These are phyloP conservation scores for Elongisporangium prolatum DNA, from an alignment of 352 stramenopile genomes.

Conservation along the genomic window DNA sequence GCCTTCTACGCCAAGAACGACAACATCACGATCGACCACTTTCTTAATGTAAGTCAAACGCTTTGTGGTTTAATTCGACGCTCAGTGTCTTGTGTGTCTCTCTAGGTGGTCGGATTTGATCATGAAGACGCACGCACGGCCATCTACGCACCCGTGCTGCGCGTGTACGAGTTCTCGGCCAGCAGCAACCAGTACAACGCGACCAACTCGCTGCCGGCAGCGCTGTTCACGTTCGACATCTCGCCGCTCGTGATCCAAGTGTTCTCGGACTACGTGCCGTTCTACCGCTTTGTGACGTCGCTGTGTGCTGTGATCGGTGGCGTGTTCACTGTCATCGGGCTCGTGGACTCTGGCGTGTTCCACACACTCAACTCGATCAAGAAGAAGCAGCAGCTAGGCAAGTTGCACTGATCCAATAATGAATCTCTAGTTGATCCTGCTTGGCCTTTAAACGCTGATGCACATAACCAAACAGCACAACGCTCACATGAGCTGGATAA, in stretches of 20 bases:
- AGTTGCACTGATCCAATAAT: slow-evolving; percentile 33
- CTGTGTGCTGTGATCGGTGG: slow-evolving; percentile 80
- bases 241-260: slow-evolving; percentile 74
- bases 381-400: slow-evolving; percentile 81
- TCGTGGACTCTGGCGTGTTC: slow-evolving; percentile 79
- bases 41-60: slow-evolving; percentile 70
- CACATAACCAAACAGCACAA: background rate
- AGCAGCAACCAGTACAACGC: slow-evolving; percentile 75
- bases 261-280: slow-evolving; percentile 58
- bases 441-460: too few relatives aligned
- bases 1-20: slow-evolving; percentile 46
- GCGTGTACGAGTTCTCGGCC: slow-evolving; percentile 75
- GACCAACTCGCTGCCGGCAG: slow-evolving; percentile 46
- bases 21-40: slow-evolving; percentile 81
- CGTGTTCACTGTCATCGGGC: slow-evolving; percentile 81
- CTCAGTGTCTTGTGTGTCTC: background rate
- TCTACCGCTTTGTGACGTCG: slow-evolving; percentile 84
- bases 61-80: too few relatives aligned
- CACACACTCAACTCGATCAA: slow-evolving; percentile 80
- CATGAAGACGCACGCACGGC: slow-evolving; percentile 49
- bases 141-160: slow-evolving; percentile 42
- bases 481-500: background rate
- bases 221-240: slow-evolving; percentile 80
- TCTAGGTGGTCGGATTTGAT: slow-evolving; percentile 73
- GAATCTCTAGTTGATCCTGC: background rate